A percentile compares a stretch with the other conserved stretches of the same genome.
Conservation (phyloP, 1,139 yeast species). For the Geotrichum europaeum region DNA sequence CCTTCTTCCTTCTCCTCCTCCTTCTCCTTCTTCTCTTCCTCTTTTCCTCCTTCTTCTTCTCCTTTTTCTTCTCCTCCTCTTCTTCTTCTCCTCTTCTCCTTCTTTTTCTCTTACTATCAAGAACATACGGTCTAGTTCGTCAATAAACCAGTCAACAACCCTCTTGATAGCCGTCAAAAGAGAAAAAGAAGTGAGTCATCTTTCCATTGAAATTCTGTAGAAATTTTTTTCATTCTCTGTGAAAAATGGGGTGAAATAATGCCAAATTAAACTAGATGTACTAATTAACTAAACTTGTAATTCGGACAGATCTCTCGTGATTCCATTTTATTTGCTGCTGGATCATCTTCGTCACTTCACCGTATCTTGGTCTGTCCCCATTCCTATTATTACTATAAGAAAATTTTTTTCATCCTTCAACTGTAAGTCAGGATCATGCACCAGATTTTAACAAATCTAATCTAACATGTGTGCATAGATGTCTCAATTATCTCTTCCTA, state of each 20-base stretch:
- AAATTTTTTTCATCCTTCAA: not conserved
- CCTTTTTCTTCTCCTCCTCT: conserved; percentile 4
- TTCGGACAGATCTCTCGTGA: not conserved
- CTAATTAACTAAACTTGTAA: not conserved
- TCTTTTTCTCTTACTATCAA: not conserved
- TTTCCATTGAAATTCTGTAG: not conserved
- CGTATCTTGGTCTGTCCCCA: not conserved
- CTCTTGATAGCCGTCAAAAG: not conserved
- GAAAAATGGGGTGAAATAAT: not conserved
- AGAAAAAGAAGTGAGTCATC: not conserved
- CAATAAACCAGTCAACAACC: not conserved
- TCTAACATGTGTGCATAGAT: not conserved
- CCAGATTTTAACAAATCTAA: not conserved
- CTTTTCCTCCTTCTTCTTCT: conserved; percentile 1
- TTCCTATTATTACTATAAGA: not conserved
- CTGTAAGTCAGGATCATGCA: not conserved
- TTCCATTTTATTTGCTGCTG: not conserved
- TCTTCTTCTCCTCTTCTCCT: not conserved
- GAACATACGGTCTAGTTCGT: conserved; percentile 7
- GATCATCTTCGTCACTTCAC: not conserved
- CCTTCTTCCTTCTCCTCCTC: conserved; percentile 6
- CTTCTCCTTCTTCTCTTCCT: not conserved
- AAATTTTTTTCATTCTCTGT: not conserved
- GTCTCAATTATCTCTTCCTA: conserved; percentile 43
- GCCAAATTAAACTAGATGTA: not conserved